These are phyloP conservation scores for Aechmea fasciata DNA, from an alignment of 176 grass and related monocot genomes.

Conservation along the genomic window DNA sequence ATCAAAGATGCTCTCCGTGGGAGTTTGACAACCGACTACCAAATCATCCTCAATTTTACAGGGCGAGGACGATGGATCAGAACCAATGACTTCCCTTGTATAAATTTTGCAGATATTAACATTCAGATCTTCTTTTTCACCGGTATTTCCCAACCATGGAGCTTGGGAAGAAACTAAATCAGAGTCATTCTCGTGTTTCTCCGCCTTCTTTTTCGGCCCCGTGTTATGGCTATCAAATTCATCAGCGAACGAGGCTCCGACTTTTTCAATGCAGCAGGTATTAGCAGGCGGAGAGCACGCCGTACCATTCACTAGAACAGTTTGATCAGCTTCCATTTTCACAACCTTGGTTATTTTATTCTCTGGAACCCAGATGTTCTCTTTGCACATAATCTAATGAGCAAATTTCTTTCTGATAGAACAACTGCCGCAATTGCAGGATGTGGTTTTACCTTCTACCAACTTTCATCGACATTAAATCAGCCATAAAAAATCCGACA, in stretches of 20 bases:
- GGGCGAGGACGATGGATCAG: slow-evolving; percentile 11
- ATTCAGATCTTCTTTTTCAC: slow-evolving; percentile 5
- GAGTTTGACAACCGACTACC: slow-evolving; percentile 31
- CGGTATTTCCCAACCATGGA: slow-evolving; percentile 23
- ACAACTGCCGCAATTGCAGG: neutral
- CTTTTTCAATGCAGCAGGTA: slow-evolving; percentile 3
- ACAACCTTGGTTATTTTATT: neutral
- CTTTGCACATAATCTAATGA: neutral
- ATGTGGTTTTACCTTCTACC: neutral
- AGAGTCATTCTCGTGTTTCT: slow-evolving; percentile 10
- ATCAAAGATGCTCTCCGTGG: slow-evolving; percentile 55
- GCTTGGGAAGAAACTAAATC: slow-evolving; percentile 4
- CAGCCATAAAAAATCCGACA: neutral
- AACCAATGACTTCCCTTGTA: slow-evolving; percentile 5
- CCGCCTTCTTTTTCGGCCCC: slow-evolving; percentile 7
- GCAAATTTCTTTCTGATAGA: neutral
- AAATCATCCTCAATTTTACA: slow-evolving; percentile 10
- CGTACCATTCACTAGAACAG: neutral
- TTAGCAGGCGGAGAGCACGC: neutral
- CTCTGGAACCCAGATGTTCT: neutral
- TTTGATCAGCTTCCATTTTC: neutral
- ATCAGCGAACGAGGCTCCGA: neutral
- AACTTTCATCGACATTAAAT: neutral
- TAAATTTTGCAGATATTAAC: slow-evolving; percentile 8
- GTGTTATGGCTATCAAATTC: slow-evolving; percentile 7